phyloP scores from a whole-genome alignment of 73 alveolate genomes.

The Uronychia binucleata region DNA sequence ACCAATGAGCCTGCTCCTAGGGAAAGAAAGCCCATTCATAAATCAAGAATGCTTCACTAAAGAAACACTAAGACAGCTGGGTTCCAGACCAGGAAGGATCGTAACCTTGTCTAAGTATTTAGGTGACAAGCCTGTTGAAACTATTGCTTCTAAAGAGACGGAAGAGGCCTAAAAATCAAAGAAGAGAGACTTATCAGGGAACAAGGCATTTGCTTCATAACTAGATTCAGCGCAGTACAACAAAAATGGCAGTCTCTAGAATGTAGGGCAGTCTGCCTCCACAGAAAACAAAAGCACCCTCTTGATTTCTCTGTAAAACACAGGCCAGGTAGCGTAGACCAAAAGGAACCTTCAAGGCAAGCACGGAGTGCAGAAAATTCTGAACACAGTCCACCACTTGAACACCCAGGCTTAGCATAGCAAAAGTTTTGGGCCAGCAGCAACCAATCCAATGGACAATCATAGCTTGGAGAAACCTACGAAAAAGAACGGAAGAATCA shows the following conservation, averaged over 20 bases:
- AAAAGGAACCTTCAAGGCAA: not conserved
- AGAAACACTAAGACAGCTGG: not conserved
- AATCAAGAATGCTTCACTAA: not conserved
- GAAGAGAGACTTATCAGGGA: not conserved
- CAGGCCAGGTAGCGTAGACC: not conserved
- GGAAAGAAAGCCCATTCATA: not conserved
- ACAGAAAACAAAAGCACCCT: not conserved
- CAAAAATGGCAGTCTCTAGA: no score
- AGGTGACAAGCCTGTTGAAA: no score
- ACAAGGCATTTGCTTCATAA: not conserved
- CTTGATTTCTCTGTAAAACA: not conserved
- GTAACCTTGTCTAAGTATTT: no score
- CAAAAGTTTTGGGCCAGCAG: not conserved
- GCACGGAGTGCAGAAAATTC: not conserved
- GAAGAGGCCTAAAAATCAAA: no score
- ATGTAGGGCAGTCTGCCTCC: not conserved
- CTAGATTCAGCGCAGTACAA: no score
- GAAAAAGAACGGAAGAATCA: not conserved
- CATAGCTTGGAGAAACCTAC: not conserved
- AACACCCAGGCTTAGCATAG: not conserved
- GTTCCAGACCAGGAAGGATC: no score
- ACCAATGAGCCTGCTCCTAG: not conserved
- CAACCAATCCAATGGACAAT: not conserved
- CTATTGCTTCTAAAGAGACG: no score
- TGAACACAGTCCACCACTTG: not conserved